These are phyloP conservation scores for Grigorovia humatica DNA, from an alignment of 805 yeast species.

Conservation along the genomic window DNA sequence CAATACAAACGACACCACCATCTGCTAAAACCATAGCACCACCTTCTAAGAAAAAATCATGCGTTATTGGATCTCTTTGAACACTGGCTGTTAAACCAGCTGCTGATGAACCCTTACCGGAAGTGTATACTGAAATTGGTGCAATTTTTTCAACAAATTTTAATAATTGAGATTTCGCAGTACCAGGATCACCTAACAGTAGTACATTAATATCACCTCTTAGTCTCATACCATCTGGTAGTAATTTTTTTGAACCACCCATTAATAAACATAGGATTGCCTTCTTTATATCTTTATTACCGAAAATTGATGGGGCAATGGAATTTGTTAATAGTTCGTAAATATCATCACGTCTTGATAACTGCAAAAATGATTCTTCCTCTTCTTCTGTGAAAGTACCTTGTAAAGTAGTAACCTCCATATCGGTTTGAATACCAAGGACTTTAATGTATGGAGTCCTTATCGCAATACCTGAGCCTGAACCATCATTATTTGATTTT, in stretches of 20 bases:
- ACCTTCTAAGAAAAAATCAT: constrained; percentile 94
- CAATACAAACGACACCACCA: constrained; percentile 98
- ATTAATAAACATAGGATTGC: constrained; percentile 84
- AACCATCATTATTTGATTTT: constrained; percentile 47
- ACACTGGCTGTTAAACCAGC: constrained; percentile 99
- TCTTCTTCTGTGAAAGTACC: constrained; percentile 79
- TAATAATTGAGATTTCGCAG: constrained; percentile 92
- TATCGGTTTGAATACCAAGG: constrained; percentile 75
- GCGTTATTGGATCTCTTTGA: constrained; percentile 76
- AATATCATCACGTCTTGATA: constrained; percentile 75
- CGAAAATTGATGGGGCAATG: constrained; percentile 95
- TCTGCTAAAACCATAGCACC: constrained; percentile 99
- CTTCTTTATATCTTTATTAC: constrained; percentile 84
- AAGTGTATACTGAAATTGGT: constrained; percentile 90
- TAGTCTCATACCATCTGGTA: constrained; percentile 93
- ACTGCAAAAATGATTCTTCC: constrained; percentile 76
- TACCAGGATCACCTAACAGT: constrained; percentile 95
- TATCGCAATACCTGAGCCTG: constrained; percentile 55
- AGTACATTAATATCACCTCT: constrained; percentile 96
- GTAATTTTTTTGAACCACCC: constrained; percentile 86
- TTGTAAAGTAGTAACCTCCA: constrained; percentile 58
- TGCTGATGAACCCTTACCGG: constrained; percentile 99
- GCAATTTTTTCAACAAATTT: constrained; percentile 92
- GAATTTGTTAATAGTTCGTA: constrained; percentile 79
- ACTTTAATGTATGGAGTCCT: constrained; percentile 86